These are phyloP conservation scores for Arthrobotrys entomopaga DNA, from an alignment of 2,329 filamentous ascomycete genomes.

Conservation along the genomic window DNA sequence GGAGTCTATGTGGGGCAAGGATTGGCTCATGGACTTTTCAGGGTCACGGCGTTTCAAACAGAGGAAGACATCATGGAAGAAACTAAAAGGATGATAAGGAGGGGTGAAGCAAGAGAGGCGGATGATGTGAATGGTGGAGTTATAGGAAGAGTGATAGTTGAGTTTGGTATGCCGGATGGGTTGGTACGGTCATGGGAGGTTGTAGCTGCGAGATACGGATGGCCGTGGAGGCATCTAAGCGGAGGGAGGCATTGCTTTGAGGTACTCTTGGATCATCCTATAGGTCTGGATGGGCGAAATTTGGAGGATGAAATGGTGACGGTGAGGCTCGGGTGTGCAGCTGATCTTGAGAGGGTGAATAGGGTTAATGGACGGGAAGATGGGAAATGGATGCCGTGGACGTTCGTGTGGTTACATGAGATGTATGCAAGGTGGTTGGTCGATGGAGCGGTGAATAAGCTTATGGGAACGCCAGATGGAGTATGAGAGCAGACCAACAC, in stretches of 20 bases:
- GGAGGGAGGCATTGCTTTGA: constrained; percentile 52
- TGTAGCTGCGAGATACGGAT: constrained; percentile 22
- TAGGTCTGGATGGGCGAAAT: background rate
- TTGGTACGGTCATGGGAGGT: constrained; percentile 29
- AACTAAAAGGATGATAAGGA: background rate
- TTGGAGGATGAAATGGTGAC: constrained; percentile 23
- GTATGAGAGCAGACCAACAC: no score
- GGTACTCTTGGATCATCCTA: constrained; percentile 10
- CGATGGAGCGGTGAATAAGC: constrained; percentile 36
- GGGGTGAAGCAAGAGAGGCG: background rate
- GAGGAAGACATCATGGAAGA: constrained; percentile 1
- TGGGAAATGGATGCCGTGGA: constrained; percentile 39
- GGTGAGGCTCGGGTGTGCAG: constrained; percentile 46
- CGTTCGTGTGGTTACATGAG: constrained; percentile 46
- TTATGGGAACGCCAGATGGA: background rate
- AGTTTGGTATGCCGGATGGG: constrained; percentile 18
- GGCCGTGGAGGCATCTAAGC: constrained; percentile 39
- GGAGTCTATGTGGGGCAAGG: constrained; percentile 27
- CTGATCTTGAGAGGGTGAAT: constrained; percentile 48
- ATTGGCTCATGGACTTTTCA: constrained; percentile 40
- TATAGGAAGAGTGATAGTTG: constrained; percentile 24
- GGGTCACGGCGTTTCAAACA: constrained; percentile 11
- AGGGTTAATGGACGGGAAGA: constrained; percentile 24
- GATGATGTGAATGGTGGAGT: constrained; percentile 8
- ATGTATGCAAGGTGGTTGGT: constrained; percentile 52